A percentile compares a stretch with the other conserved stretches of the same genome.
These are phyloP conservation scores for Pulveroboletus sp. DNA, from an alignment of 768 basidiomycete species.

Conservation along the genomic window DNA sequence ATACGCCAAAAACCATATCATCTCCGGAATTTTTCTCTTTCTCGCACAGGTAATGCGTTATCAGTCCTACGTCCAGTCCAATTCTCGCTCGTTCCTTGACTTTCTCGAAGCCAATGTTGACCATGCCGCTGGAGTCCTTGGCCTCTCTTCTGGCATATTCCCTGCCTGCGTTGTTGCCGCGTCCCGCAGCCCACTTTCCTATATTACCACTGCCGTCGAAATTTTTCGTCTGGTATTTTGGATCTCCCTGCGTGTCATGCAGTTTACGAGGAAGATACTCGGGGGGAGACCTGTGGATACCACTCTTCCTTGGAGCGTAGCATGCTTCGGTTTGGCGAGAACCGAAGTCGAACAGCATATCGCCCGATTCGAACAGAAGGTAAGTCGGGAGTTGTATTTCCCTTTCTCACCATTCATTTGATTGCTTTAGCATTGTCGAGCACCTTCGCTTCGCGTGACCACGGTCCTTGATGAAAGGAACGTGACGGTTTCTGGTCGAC, in stretches of 20 bases:
- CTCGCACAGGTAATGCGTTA: conserved; percentile 51
- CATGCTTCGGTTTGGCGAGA: conserved; percentile 33
- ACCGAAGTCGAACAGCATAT: conserved; percentile 24
- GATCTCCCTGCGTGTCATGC: conserved; percentile 43
- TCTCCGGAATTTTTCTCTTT: conserved; percentile 46
- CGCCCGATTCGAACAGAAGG: conserved; percentile 20
- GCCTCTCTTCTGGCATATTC: conserved; percentile 55
- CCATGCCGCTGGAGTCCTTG: conserved; percentile 38
- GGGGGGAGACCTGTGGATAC: conserved; percentile 18
- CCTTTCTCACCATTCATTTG: not conserved
- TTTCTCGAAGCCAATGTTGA: conserved; percentile 32
- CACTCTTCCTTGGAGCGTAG: conserved; percentile 42
- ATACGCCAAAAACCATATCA: conserved; percentile 43
- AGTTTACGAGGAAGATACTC: conserved; percentile 25
- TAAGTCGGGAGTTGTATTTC: not conserved
- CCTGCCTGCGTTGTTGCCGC: conserved; percentile 48
- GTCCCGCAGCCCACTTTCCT: conserved; percentile 37
- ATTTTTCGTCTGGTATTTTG: conserved; percentile 49
- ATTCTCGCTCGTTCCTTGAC: conserved; percentile 22
- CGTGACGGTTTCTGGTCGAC: conserved; percentile 56
- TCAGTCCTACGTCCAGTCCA: conserved; percentile 38
- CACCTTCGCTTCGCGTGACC: conserved; percentile 40
- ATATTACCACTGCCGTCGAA: conserved; percentile 42
- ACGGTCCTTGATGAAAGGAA: conserved; percentile 44
- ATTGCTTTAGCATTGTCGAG: conserved; percentile 8